These are phyloP conservation scores for Zancudomyces culisetae DNA, from an alignment of 371 early-diverging fungal species.

Conservation along the genomic window DNA sequence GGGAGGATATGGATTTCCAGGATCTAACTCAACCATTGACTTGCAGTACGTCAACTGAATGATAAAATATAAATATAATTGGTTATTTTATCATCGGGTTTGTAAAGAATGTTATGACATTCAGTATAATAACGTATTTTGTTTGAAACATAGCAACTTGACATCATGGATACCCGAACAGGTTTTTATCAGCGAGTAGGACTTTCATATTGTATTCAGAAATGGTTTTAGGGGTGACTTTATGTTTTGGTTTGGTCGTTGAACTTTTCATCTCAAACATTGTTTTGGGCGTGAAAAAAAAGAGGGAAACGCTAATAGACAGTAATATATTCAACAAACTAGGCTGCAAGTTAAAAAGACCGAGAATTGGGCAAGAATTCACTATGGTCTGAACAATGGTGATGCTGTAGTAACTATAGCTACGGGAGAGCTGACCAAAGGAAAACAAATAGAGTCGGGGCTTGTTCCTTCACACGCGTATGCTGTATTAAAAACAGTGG, in stretches of 20 bases:
- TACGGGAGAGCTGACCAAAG: constrained; percentile 36
- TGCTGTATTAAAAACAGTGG: constrained; percentile 45
- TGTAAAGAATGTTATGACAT: too few species aligned
- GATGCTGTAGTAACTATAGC: constrained; percentile 17
- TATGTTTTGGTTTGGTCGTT: too few species aligned
- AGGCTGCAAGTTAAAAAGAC: constrained; percentile 4
- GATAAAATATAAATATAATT: neutral
- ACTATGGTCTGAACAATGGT: constrained; percentile 47
- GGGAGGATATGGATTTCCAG: constrained; percentile 88
- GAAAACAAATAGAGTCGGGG: constrained; percentile 42
- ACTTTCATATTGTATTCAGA: too few species aligned
- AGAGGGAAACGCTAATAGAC: neutral
- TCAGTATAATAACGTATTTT: too few species aligned
- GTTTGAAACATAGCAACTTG: constrained; percentile 25
- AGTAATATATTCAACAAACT: neutral
- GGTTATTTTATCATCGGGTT: too few species aligned
- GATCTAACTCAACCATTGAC: constrained; percentile 77
- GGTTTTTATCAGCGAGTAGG: constrained; percentile 46
- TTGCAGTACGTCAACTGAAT: constrained; percentile 24
- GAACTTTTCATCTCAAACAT: neutral
- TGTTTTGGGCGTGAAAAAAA: neutral
- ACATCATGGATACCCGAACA: constrained; percentile 90
- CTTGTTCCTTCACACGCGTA: constrained; percentile 77
- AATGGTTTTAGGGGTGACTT: too few species aligned
- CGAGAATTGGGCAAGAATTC: constrained; percentile 29